Evolutionary conservation across 768 basidiomycete species (phyloP).

Genomic region (Lentinula edodes): DNA sequence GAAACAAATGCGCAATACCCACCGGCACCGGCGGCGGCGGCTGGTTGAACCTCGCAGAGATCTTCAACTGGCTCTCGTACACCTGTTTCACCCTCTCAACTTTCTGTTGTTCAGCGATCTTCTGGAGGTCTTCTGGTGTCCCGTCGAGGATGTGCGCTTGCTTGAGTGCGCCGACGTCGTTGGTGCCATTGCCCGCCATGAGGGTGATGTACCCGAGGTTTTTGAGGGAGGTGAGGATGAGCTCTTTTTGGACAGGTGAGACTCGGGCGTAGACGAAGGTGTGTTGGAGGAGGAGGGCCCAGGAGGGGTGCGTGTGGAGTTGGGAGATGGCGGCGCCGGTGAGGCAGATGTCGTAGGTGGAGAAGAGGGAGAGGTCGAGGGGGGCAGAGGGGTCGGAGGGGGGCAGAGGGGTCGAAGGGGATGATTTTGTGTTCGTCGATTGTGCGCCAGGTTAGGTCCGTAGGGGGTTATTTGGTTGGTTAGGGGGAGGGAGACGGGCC

Average conservation of each 20-base stretch:
- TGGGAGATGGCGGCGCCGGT: constrained; percentile 93
- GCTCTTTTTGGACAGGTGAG: constrained; percentile 93
- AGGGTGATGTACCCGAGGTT: constrained; percentile 86
- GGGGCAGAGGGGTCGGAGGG: constrained; percentile 77
- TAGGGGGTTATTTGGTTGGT: background rate
- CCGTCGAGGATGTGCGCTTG: constrained; percentile 95
- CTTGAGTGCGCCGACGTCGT: constrained; percentile 97
- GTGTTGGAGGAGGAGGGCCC: constrained; percentile 82
- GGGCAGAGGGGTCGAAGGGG: constrained; percentile 68
- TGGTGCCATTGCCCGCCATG: constrained; percentile 99
- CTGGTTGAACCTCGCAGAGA: constrained; percentile 87
- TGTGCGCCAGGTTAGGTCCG: constrained; percentile 88
- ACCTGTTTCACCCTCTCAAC: constrained; percentile 92
- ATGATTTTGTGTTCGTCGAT: constrained; percentile 91
- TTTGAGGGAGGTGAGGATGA: constrained; percentile 88
- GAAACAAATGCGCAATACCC: constrained; percentile 81
- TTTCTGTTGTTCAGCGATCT: constrained; percentile 89
- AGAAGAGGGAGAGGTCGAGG: constrained; percentile 71
- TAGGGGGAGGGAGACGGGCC: constrained; percentile 37
- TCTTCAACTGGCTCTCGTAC: constrained; percentile 91
- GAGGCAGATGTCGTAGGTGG: constrained; percentile 92
- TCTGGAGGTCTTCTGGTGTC: constrained; percentile 84
- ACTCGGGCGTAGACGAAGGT: constrained; percentile 99
- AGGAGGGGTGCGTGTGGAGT: constrained; percentile 51
- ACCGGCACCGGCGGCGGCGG: constrained; percentile 91